Evolutionary conservation across 768 basidiomycete genomes (phyloP), one percentile per base, ranked within the genome.

Genomic region (Hygrophoropsis aurantiaca): DNA sequence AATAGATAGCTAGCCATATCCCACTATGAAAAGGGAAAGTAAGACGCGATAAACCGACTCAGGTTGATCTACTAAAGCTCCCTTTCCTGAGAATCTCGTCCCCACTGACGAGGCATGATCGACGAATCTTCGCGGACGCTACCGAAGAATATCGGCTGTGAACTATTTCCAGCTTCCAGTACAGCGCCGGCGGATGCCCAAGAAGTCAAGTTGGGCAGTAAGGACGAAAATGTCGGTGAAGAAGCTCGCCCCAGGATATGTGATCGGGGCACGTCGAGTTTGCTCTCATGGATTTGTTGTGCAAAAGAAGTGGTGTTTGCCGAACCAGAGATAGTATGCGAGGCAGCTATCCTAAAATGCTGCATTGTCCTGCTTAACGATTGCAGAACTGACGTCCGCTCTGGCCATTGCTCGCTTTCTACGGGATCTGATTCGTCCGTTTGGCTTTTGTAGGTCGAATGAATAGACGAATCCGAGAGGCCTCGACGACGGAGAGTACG

Each of bases 381-480:
- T 49, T 75, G 73, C 44, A 84, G 68, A 41, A 85, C 78, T 1
- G 80, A 78, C 18, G 65, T 62, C 42, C 69, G 60, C 41, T 75
- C 74, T 23, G 69, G 57, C 72, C 70, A 72, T 19, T 61, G 58
- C 24, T 57, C 60, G 36, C 19, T 21, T 27, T 36, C 41, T 33
- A 15, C 34, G 38, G 45, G 38, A 35, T 37, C 27, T 49, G 45
- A 19, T 24, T 71, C 67, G n/a, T 72, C 73, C 4, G 64, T 71
- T 40, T 87, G 79, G 45, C 68, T 74, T 50, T 82, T 70, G 67
- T 89, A 95, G 0, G 90, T 90, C 4, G 90, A 87, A 51, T 84
- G 89, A 50, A 97, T 93, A 2, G 91, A 94, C 1, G 93, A 94
- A 62, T 97, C 95, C 2, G 90, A 92, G 41, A 97, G 66, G 2